Evolutionary conservation across 2,329 filamentous ascomycete species (phyloP), one percentile per base, ranked within the genome.

Genomic region (Colletotrichum filicis): DNA sequence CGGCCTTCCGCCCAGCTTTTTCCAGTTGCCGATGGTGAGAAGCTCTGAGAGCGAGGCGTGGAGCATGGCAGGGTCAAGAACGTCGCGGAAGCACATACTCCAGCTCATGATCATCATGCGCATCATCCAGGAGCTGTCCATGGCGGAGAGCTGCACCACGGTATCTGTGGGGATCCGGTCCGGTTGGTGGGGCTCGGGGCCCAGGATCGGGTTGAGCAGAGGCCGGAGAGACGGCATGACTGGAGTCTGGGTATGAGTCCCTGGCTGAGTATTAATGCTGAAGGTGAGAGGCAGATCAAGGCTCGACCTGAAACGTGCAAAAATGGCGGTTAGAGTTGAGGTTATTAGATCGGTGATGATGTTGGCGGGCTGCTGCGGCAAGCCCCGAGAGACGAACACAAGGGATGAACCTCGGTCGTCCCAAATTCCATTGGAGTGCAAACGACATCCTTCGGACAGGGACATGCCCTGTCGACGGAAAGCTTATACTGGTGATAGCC

Each of bases 1-100:
- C 11, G 88, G 73, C 3, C 86, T 80, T 4, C 84, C 87, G 1
- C 85, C 85, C 1, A 88, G 75, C 72, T 85, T 86, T 22, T 80
- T 80, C 87, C 86, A 88, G 42, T 84, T 82, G 0, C 82, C 83
- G 5, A 80, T 82, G 4, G 83, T 78, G 4, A 88, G 74, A 12
- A 88, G 76, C 28, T 76, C 76, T 3, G 77, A 76, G 0, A 88
- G 77, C 0, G 84, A 76, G 2, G 59, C 66, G 4, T 78, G 77
- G 1, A 88, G 78, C 65, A 79, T 84, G 1, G 82, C 75, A 0
- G 81, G 76, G 67, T 88, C 85, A 3, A 88, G 80, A 1, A 86
- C 84, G 68, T 85, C 83, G 70, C 87, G 82, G 74, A 87, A 88
- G 16, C 79, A 79, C 53, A 87, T 78, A 0, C 81, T 79, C 78